Base-by-base conservation (phyloP, 108 stramenopile genomes). In the Phaeodactylum tricornutum region DNA sequence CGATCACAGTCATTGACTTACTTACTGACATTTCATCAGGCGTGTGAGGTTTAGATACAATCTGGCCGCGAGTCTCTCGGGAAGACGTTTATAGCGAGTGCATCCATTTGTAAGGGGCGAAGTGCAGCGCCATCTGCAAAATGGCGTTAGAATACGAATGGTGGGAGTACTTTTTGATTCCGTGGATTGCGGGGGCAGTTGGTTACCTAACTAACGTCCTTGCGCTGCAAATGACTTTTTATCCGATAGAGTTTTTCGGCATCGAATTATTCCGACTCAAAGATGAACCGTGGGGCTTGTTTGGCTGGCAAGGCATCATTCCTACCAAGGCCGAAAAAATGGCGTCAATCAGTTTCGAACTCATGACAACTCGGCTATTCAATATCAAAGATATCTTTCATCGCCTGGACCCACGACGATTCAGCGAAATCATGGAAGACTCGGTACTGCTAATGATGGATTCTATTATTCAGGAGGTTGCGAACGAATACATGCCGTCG, bases 251-350 rank as follows among this genome's bases (percentile, higher is more conserved):
- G 66, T 92, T 77, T 50, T 62, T 69, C 42, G 95, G 95, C 3
- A 66, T 83, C 47, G 61, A 73, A 42, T 36, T 87, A 4, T 74
- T 78, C 44, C 81, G 92, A 6, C 47, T 81, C 7, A 60, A 71
- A 16, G 64, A 81, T 50, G 81, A 92, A 68, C 91, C 93, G 14
- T 81, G 84, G 69, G 88, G 88, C n/a, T 55, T 92, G 25, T 75
- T 94, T 44, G 91, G 91, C 21, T 90, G 77, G 77, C 96, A 95
- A 66, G 96, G 93, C 1, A 94, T 95, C 55, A 84, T 96, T 33
- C 93, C 93, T 4, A 75, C 75, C 40, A 91, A 92, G 45, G 88
- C 86, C 17, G 65, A 71, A 41, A 89, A 92, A 57, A 96, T 96
- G 93, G 92, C 93, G 16, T 64, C 72, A 4, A 77, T 61, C 5